Percentiles rank a stretch among this genome's conserved stretches.
phyloP scores from a whole-genome alignment of 2,329 filamentous ascomycete genomes.

The Fusarium nygamai region DNA sequence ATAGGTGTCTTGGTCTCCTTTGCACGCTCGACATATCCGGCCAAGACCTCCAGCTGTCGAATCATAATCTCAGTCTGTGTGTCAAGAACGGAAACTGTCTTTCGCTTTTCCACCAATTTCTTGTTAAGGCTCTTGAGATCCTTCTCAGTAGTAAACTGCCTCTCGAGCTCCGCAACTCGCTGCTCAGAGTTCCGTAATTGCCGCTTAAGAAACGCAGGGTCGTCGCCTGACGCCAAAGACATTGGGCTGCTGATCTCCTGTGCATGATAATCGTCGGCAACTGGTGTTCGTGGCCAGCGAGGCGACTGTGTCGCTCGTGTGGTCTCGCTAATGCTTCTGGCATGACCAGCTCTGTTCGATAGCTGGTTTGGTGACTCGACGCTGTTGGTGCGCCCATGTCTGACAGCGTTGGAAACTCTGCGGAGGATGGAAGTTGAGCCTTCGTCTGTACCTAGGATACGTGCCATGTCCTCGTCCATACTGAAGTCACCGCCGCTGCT shows the following conservation, averaged over 20 bases:
- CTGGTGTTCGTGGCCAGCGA: constrained; percentile 76
- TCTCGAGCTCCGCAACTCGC: constrained; percentile 85
- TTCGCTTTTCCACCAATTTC: constrained; percentile 90
- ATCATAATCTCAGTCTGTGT: constrained; percentile 96
- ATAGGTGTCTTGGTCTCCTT: constrained; percentile 85
- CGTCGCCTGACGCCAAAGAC: constrained; percentile 71
- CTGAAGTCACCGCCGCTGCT: constrained; percentile 88
- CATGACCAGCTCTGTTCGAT: constrained; percentile 59
- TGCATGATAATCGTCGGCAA: constrained; percentile 62
- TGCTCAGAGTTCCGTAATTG: constrained; percentile 85
- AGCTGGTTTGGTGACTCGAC: constrained; percentile 64
- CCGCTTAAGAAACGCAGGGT: constrained; percentile 73
- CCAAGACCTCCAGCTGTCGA: constrained; percentile 87
- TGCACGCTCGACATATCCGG: constrained; percentile 85
- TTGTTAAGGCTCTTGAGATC: constrained; percentile 82
- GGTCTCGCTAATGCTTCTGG: constrained; percentile 73
- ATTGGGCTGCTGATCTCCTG: constrained; percentile 79
- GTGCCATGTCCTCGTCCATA: constrained; percentile 94
- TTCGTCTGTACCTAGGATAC: constrained; percentile 84
- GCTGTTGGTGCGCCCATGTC: constrained; percentile 90
- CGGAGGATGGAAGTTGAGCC: constrained; percentile 82
- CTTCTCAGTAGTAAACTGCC: constrained; percentile 75
- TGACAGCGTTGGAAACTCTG: constrained; percentile 91
- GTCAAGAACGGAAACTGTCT: constrained; percentile 93
- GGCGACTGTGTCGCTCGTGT: constrained; percentile 71